phyloP scores from a whole-genome alignment of 2,329 filamentous ascomycete species.

The Gaeumannomyces sp. region DNA sequence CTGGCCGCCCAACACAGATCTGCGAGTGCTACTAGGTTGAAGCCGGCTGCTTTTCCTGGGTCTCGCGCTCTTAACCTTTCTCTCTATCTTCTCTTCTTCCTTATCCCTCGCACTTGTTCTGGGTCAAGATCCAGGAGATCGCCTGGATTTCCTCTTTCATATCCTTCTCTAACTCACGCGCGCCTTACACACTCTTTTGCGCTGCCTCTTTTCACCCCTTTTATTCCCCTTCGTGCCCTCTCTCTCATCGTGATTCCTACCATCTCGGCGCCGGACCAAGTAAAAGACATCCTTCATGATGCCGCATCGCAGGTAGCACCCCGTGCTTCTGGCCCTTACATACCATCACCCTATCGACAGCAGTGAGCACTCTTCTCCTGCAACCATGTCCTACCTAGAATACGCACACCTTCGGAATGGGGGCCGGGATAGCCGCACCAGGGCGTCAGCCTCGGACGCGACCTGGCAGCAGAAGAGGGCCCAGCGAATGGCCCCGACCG shows the following conservation, averaged over 20 bases:
- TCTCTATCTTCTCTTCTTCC: neutral
- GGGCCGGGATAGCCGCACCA: slow-evolving; percentile 5
- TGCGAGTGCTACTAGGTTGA: neutral
- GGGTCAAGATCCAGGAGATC: neutral
- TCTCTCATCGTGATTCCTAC: neutral
- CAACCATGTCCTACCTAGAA: slow-evolving; percentile 20
- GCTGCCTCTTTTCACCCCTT: neutral
- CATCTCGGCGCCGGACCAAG: neutral
- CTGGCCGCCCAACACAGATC: neutral
- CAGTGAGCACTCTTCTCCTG: neutral
- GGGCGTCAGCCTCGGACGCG: slow-evolving; percentile 5
- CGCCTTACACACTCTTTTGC: neutral
- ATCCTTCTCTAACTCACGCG: neutral
- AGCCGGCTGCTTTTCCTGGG: neutral
- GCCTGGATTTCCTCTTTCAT: neutral
- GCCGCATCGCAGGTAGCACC: neutral
- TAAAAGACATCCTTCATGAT: neutral
- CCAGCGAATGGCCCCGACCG: neutral
- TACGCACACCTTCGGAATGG: slow-evolving; percentile 18
- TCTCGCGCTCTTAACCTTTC: neutral
- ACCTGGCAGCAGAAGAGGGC: neutral
- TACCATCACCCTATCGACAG: neutral
- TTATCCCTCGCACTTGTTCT: neutral
- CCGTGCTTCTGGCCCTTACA: neutral
- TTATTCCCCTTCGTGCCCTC: neutral